These are phyloP conservation scores for Maudiozyma barnettii DNA, from an alignment of 805 yeast genomes.

Conservation along the genomic window DNA sequence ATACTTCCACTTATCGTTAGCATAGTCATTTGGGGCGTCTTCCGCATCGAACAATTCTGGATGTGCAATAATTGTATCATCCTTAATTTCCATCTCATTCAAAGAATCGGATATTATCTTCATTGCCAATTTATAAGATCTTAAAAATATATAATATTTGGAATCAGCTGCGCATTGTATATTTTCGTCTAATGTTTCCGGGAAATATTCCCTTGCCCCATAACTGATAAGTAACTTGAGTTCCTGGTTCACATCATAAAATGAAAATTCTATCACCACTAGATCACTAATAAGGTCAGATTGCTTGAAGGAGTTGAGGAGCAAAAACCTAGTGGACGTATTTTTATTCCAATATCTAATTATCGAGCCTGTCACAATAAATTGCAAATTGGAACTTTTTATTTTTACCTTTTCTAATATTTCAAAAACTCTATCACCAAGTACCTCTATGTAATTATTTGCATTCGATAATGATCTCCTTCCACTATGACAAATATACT, in stretches of 20 bases:
- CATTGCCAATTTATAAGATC: not conserved
- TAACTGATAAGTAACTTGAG: constrained; percentile 32
- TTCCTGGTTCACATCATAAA: constrained; percentile 22
- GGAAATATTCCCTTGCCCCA: constrained; percentile 33
- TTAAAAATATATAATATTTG: not conserved
- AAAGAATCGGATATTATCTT: not conserved
- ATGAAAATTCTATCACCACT: constrained; percentile 33
- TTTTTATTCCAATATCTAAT: constrained; percentile 51
- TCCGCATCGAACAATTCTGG: not conserved
- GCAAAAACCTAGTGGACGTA: constrained; percentile 49
- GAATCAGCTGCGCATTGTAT: not conserved
- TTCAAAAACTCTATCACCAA: constrained; percentile 25
- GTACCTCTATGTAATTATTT: constrained; percentile 39
- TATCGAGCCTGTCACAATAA: constrained; percentile 42
- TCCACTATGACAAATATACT: constrained; percentile 69
- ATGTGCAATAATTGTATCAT: not conserved
- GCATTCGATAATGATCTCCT: constrained; percentile 76
- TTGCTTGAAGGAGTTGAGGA: constrained; percentile 39
- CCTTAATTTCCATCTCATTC: not conserved
- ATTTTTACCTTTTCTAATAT: constrained; percentile 7
- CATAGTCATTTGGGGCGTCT: no score
- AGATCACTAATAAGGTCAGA: constrained; percentile 33
- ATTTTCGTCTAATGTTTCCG: constrained; percentile 6
- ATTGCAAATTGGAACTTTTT: constrained; percentile 20
- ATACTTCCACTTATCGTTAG: constrained; percentile 32